Conservation (phyloP, 371 early-diverging fungal genomes). For the Rhizopus sp. region DNA sequence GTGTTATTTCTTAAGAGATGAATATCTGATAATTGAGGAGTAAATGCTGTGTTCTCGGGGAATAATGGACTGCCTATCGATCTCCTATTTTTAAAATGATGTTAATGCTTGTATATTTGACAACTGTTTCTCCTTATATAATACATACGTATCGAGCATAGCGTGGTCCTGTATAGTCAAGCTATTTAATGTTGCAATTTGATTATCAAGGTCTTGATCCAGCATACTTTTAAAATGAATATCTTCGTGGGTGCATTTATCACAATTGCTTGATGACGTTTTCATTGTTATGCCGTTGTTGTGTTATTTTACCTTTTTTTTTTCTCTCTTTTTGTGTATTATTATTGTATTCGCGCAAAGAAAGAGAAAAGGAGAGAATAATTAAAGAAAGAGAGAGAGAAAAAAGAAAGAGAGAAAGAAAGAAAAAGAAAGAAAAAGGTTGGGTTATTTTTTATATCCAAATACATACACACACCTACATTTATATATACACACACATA, state of each 20-base stretch:
- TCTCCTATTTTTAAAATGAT: constrained; percentile 20
- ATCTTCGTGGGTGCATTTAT: constrained; percentile 7
- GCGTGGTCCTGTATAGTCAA: constrained; percentile 29
- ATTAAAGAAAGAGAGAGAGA: constrained; percentile 7
- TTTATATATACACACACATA: not conserved
- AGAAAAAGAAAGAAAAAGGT: constrained; percentile 11
- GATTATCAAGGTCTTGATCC: constrained; percentile 28
- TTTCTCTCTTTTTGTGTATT: not conserved
- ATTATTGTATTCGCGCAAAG: constrained; percentile 1
- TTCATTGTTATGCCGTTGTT: constrained; percentile 9
- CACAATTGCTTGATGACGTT: constrained; percentile 4
- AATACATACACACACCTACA: not conserved
- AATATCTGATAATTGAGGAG: constrained; percentile 33
- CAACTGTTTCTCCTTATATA: constrained; percentile 7
- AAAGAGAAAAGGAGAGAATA: constrained; percentile 4
- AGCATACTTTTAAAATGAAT: constrained; percentile 4
- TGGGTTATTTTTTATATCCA: constrained; percentile 3
- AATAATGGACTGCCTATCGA: constrained; percentile 39
- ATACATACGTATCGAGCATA: constrained; percentile 29
- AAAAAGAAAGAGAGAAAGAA: constrained; percentile 8
- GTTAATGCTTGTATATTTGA: constrained; percentile 7
- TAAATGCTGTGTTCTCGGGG: constrained; percentile 37
- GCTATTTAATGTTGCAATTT: constrained; percentile 29
- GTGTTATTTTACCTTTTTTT: not conserved
- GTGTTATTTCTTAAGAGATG: constrained; percentile 27